Evolutionary conservation across 1,284 basidiomycete species (phyloP), one percentile per base, ranked within the genome.

Genomic region (Tilletia walkeri): DNA sequence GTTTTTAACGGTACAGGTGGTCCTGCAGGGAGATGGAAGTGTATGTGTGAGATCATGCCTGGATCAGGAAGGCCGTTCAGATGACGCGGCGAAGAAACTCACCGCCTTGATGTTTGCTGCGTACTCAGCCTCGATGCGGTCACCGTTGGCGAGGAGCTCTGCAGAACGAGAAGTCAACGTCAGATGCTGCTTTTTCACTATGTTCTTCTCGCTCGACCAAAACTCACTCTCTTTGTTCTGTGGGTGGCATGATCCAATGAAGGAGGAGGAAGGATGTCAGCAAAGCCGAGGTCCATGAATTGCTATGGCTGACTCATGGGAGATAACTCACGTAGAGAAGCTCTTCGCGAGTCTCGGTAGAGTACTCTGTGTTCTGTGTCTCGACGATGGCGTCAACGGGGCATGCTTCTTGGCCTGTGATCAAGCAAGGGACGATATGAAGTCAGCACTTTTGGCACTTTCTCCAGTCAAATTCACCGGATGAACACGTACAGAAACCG

Each of bases 301-400:
- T 20, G 45, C 10, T 54, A 10, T 50, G 5, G 20, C 41, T 4
- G 12, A 49, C 5, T 24, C 30, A 20, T 66, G 41, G n/a, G 16
- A 24, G 45, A 54, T 10, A n/a, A 48, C 54, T 39, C 59, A 63
- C 59, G 87, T 99, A 99, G 66, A 99, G 87, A 70, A 99, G 89
- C 85, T 99, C 96, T 85, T 99, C 96, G 73, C 96, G 91, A 10
- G 94, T 98, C 87, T 99, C 96, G 61, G 94, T 97, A 10, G 94
- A 92, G 87, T 91, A 98, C 73, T 85, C 85, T 30, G 82, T 76
- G 72, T 82, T 83, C 73, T 84, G 83, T n/a, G 75, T 97, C 87
- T 99, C 96, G 72, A 99, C 96, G 80, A 99, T 99, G 70, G 96
- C 96, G 85, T 99, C 96, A 72, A 99, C 96, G 14, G 96, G 96